phyloP scores from a whole-genome alignment of 768 basidiomycete genomes.

The Aureoboletus auriporus region DNA sequence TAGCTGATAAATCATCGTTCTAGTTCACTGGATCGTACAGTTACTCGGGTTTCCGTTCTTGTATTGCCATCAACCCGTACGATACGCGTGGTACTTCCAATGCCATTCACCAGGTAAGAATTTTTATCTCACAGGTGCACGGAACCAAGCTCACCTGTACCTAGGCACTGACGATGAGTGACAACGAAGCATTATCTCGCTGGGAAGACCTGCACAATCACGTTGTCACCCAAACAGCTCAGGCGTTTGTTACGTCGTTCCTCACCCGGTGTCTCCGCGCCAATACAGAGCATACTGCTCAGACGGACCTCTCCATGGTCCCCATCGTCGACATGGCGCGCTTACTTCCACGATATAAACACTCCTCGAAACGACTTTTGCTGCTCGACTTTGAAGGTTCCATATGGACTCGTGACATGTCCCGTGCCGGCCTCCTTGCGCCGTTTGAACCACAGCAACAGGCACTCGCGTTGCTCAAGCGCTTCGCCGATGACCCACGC shows the following conservation, averaged over 20 bases:
- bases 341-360: slow-evolving; percentile 65
- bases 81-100: slow-evolving; percentile 79
- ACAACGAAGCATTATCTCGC: slow-evolving; percentile 65
- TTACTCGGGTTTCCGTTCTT: slow-evolving; percentile 83
- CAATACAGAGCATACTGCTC: slow-evolving; percentile 57
- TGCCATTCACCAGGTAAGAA: slow-evolving; percentile 55
- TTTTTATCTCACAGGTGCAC: not conserved
- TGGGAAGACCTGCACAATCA: slow-evolving; percentile 88
- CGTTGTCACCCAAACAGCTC: slow-evolving; percentile 83
- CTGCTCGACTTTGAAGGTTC: slow-evolving; percentile 79
- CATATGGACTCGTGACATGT: slow-evolving; percentile 64
- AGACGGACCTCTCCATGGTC: slow-evolving; percentile 29
- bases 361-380: slow-evolving; percentile 60
- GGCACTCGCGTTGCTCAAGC: slow-evolving; percentile 47
- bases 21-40: slow-evolving; percentile 86
- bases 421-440: slow-evolving; percentile 39
- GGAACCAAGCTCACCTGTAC: not conserved
- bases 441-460: slow-evolving; percentile 39
- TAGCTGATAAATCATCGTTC: not conserved
- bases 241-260: slow-evolving; percentile 78
- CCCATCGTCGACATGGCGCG: slow-evolving; percentile 41
- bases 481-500: slow-evolving; percentile 54
- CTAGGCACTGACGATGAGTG: slow-evolving; percentile 70
- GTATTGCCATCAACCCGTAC: slow-evolving; percentile 85
- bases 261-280: slow-evolving; percentile 70